phyloP scores from a whole-genome alignment of 2,329 filamentous ascomycete genomes.

The Lachnum nothofagi region DNA sequence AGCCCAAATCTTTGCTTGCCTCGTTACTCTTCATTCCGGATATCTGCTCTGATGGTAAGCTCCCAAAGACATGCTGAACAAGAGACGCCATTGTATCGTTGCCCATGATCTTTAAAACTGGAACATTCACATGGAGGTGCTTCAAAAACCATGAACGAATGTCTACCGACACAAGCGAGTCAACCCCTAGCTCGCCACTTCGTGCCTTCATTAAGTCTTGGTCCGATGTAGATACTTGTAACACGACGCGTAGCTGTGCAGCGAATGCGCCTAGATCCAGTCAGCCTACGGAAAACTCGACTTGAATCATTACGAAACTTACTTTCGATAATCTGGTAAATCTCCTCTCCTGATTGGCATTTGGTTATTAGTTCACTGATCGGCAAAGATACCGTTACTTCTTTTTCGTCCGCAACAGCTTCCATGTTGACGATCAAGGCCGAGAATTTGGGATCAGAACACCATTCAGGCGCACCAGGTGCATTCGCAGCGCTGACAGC shows the following conservation, averaged over 20 bases:
- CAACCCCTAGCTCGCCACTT: slow-evolving; percentile 33
- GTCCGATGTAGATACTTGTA: neutral
- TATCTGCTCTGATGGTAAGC: no score
- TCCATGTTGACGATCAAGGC: neutral
- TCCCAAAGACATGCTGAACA: no score
- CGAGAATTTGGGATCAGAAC: neutral
- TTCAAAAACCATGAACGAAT: slow-evolving; percentile 42
- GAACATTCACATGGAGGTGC: slow-evolving; percentile 39
- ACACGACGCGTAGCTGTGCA: neutral
- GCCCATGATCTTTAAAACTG: slow-evolving; percentile 42
- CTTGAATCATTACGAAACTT: neutral
- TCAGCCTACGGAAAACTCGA: no score
- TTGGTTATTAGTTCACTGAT: neutral
- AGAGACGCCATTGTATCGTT: slow-evolving; percentile 24
- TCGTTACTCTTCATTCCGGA: no score
- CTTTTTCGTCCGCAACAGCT: neutral
- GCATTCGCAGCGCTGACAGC: no score
- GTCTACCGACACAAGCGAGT: slow-evolving; percentile 11
- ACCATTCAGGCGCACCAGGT: neutral
- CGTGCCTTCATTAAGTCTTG: neutral
- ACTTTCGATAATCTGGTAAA: neutral
- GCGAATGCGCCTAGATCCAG: neutral
- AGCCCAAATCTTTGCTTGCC: no score
- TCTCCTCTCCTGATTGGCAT: neutral
- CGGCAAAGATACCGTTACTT: neutral